Evolutionary conservation across 306 rosid genomes (phyloP), one percentile per base, ranked within the genome.

Genomic region (Neltuma alba): DNA sequence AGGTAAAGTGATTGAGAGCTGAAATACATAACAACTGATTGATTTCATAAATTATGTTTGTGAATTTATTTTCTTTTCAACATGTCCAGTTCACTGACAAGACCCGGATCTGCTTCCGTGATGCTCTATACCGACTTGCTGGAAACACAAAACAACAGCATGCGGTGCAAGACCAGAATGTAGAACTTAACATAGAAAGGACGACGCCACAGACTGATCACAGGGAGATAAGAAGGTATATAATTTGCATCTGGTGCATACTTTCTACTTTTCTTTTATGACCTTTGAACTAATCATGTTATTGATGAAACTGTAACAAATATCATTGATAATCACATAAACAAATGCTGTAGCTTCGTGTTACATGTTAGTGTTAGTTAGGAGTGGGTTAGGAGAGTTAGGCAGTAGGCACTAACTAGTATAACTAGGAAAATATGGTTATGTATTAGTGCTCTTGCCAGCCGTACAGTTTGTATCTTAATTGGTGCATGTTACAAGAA

Each of bases 91-190:
- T 91, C 71, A 76, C 82, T 14, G 89, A 84, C 70, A 89, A 84
- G 69, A 89, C 94, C 50, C 90, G 96, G 10, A 79, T 91, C 30
- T 78, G 89, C 83, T 85, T 91, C 79, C 96, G 96, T 16, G 96
- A 93, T 78, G 84, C 97, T 74, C 80, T 93, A 14, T 91, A 85
- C 85, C 97, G 97, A 57, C 94, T 93, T 48, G 97, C 97, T 12
- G 70, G 72, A 18, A 83, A 83, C 85, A 89, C 96, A 16, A 61
- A 85, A 27, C 76, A 84, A 33, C 79, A 81, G 57, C 38, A 55
- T 31, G 55, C 6, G 60, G 33, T 62, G 40, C 81, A 72, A 28
- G 77, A 79, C 54, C 45, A 79, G 33, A 87, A 88, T 25, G 87
- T 77, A 44, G 77, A 33, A 58, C 71, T 73, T 47, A n/a, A 36